A percentile compares a stretch with the other conserved stretches of the same genome.
These are phyloP conservation scores for Aureobasidium sp. DNA, from an alignment of 2,329 filamentous ascomycete species.

Conservation along the genomic window DNA sequence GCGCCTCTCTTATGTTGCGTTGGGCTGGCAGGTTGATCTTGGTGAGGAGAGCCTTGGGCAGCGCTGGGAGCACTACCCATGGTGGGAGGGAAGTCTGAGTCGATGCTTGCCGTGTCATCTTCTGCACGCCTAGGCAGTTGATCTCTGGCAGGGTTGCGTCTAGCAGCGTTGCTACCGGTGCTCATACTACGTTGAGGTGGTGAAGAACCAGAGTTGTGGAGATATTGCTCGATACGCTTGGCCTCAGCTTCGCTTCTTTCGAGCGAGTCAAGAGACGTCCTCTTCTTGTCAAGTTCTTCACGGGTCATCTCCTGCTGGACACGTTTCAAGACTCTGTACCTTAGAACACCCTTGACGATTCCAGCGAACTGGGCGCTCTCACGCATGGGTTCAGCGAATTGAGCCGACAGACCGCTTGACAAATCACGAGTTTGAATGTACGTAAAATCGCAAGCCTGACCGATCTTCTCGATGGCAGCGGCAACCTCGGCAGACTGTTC, in stretches of 20 bases:
- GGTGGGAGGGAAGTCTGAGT: constrained; percentile 91
- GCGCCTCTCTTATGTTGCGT: constrained; percentile 65
- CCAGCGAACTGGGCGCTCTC: constrained; percentile 96
- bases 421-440: constrained; percentile 95
- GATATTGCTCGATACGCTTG: constrained; percentile 85
- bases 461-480: constrained; percentile 86
- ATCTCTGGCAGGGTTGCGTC: constrained; percentile 35
- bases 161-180: constrained; percentile 32
- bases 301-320: constrained; percentile 97
- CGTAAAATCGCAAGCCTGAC: constrained; percentile 90
- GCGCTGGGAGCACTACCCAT: constrained; percentile 63
- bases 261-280: constrained; percentile 71
- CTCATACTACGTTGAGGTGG: constrained; percentile 59
- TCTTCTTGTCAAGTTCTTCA: constrained; percentile 87
- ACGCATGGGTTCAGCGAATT: constrained; percentile 94
- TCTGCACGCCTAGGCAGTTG: constrained; percentile 25
- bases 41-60: constrained; percentile 60
- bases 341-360: constrained; percentile 79
- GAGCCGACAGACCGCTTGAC: constrained; percentile 78
- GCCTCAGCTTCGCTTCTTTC: constrained; percentile 91
- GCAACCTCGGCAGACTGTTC: constrained; percentile 85
- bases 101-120: constrained; percentile 41
- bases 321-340: constrained; percentile 85
- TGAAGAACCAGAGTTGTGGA: constrained; percentile 60
- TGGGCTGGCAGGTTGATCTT: constrained; percentile 24